Conservation (phyloP, 768 basidiomycete species). For the Aureoboletus auriporus region DNA sequence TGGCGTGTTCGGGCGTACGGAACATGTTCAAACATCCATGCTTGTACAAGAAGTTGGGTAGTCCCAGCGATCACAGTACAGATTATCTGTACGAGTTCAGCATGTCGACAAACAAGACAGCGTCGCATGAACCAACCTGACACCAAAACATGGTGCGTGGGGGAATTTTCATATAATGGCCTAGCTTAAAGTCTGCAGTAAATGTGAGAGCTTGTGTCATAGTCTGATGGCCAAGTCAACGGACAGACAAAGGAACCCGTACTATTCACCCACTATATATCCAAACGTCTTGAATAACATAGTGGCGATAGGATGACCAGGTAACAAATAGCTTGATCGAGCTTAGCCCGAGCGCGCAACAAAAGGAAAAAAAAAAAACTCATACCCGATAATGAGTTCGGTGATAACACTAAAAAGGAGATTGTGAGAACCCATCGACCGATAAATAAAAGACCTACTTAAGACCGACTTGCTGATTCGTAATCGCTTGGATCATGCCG, state of each 20-base stretch:
- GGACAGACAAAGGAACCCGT: not conserved
- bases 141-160: constrained; percentile 69
- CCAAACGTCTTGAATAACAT: constrained; percentile 89
- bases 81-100: constrained; percentile 40
- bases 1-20: constrained; percentile 34
- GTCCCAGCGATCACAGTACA: constrained; percentile 68
- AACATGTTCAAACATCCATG: constrained; percentile 64
- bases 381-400: constrained; percentile 70
- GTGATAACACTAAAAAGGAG: constrained; percentile 53
- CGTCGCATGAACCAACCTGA: constrained; percentile 39
- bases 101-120: not conserved
- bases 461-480: constrained; percentile 75
- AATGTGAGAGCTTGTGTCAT: constrained; percentile 56
- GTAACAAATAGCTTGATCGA: constrained; percentile 51
- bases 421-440: not conserved
- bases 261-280: constrained; percentile 45
- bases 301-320: constrained; percentile 74
- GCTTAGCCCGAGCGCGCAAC: not conserved
- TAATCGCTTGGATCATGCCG: constrained; percentile 66
- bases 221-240: constrained; percentile 10
- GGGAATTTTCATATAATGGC: constrained; percentile 61
- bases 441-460: constrained; percentile 28
- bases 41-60: constrained; percentile 70
- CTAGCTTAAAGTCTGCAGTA: constrained; percentile 75
- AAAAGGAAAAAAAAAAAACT: not conserved